Evolutionary conservation across 2,329 filamentous ascomycete genomes (phyloP).

Genomic region (Sclerotinia sclerotiorum): DNA sequence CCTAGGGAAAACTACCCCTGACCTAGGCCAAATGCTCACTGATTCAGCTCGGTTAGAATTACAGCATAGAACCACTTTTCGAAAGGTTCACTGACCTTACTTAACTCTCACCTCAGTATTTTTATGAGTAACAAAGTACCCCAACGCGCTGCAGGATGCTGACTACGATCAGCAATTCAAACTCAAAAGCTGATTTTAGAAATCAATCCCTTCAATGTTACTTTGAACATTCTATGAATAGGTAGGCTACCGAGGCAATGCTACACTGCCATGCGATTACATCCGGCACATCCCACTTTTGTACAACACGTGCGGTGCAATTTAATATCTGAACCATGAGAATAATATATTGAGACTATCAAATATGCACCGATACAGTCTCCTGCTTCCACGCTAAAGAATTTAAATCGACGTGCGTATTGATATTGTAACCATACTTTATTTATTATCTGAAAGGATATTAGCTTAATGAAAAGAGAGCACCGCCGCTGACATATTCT

Average conservation of each 20-base stretch:
- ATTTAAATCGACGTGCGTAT: background rate
- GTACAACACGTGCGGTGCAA: background rate
- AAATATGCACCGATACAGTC: background rate
- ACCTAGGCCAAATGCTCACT: background rate
- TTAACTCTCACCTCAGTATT: too few species aligned
- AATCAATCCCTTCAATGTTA: constrained; percentile 1
- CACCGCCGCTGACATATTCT: background rate
- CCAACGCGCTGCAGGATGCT: background rate
- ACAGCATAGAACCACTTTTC: background rate
- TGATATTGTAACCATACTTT: background rate
- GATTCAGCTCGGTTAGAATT: background rate
- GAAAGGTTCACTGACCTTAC: background rate
- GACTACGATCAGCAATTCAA: background rate
- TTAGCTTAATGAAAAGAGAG: background rate
- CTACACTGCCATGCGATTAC: background rate
- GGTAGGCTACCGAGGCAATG: background rate
- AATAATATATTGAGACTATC: constrained; percentile 2
- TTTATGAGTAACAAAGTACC: background rate
- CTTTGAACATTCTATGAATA: background rate
- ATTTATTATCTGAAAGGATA: background rate
- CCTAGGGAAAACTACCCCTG: background rate
- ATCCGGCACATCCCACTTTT: background rate
- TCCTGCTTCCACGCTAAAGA: background rate
- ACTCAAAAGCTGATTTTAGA: constrained; percentile 2
- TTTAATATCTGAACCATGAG: background rate